Evolutionary conservation across 1,139 yeast species (phyloP).

Genomic region (Pichia sp.): DNA sequence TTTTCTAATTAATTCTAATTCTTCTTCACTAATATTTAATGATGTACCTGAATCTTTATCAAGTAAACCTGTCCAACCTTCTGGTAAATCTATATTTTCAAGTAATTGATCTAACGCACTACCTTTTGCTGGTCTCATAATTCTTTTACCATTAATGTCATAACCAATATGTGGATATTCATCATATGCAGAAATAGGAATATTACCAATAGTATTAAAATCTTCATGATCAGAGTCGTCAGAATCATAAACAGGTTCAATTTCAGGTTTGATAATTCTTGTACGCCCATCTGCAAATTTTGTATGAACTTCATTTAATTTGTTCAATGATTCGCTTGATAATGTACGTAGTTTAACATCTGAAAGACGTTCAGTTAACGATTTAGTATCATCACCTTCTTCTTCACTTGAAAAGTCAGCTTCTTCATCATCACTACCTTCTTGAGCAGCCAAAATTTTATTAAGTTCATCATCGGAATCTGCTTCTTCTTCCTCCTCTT

Average conservation of each 20-base stretch:
- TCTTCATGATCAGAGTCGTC: slow-evolving; percentile 90
- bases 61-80: slow-evolving; percentile 96
- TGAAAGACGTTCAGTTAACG: slow-evolving; percentile 51
- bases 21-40: slow-evolving; percentile 81
- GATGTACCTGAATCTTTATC: slow-evolving; percentile 89
- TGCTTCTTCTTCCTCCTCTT: slow-evolving; percentile 32
- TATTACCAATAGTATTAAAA: slow-evolving; percentile 83
- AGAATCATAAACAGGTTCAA: slow-evolving; percentile 85
- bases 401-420: slow-evolving; percentile 42
- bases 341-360: slow-evolving; percentile 47
- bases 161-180: slow-evolving; percentile 97
- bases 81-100: slow-evolving; percentile 88
- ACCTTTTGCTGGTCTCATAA: slow-evolving; percentile 99
- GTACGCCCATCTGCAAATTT: slow-evolving; percentile 75
- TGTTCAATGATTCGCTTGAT: slow-evolving; percentile 33
- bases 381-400: slow-evolving; percentile 45
- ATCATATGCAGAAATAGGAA: slow-evolving; percentile 89
- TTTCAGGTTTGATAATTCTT: slow-evolving; percentile 77
- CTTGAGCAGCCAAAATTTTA: slow-evolving; percentile 47
- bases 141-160: slow-evolving; percentile 93
- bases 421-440: slow-evolving; percentile 27
- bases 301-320: slow-evolving; percentile 37
- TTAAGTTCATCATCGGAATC: slow-evolving; percentile 61
- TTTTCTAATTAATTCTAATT: slow-evolving; percentile 79
- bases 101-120: slow-evolving; percentile 86